Percentiles rank a stretch among this genome's conserved stretches.
phyloP scores from a whole-genome alignment of 2,329 filamentous ascomycete genomes.

The Cytospora leucostoma region DNA sequence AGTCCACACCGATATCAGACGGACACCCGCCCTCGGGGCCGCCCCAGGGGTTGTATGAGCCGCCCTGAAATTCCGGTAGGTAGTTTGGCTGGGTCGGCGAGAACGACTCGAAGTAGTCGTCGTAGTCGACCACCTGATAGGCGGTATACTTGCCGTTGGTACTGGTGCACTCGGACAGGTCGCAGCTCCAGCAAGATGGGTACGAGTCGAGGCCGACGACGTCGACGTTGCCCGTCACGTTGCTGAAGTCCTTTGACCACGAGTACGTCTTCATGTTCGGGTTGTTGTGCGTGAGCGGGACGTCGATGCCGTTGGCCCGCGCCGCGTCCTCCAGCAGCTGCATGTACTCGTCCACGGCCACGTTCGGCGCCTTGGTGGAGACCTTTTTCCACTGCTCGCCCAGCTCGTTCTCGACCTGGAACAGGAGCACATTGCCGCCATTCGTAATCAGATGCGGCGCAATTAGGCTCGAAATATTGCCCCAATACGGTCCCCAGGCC shows the following conservation, averaged over 20 bases:
- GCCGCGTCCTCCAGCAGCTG: constrained; percentile 55
- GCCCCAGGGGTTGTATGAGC: constrained; percentile 63
- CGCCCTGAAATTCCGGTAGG: constrained; percentile 62
- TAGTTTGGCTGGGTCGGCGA: constrained; percentile 51
- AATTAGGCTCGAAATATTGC: constrained; percentile 51
- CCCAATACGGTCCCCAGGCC: constrained; percentile 57
- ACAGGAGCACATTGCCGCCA: constrained; percentile 57
- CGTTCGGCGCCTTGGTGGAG: constrained; percentile 48
- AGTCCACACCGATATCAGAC: constrained; percentile 57
- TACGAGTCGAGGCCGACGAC: constrained; percentile 55
- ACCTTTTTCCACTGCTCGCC: constrained; percentile 46
- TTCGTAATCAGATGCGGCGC: constrained; percentile 57
- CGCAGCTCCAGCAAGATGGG: constrained; percentile 63
- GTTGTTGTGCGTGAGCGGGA: constrained; percentile 60
- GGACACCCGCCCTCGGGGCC: constrained; percentile 59
- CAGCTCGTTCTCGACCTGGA: constrained; percentile 61
- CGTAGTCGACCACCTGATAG: constrained; percentile 40
- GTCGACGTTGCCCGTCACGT: constrained; percentile 58
- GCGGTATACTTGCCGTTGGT: constrained; percentile 61
- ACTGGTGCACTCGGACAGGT: constrained; percentile 59
- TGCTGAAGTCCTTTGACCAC: constrained; percentile 62
- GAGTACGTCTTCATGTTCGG: constrained; percentile 60
- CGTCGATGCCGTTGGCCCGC: constrained; percentile 57
- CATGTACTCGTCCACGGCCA: constrained; percentile 56
- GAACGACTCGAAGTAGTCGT: constrained; percentile 36